Percentiles rank a stretch among this genome's conserved stretches.
These are phyloP conservation scores for Starmerella floricola DNA, from an alignment of 805 yeast genomes.

Conservation along the genomic window DNA sequence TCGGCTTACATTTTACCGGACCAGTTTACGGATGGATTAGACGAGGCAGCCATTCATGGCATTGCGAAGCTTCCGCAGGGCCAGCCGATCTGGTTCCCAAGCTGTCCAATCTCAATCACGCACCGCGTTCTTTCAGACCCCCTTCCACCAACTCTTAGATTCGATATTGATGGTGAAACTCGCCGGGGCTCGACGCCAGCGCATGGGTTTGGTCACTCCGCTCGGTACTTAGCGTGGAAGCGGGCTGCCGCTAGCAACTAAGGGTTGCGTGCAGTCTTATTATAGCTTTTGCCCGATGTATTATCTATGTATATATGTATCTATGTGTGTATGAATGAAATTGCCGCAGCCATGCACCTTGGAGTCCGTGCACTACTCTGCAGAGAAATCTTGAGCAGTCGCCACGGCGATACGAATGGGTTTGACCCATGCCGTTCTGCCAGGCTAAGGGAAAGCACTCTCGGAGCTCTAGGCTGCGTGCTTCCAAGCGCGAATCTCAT, in stretches of 20 bases:
- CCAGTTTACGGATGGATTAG: constrained; percentile 17
- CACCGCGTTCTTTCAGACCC: constrained; percentile 23
- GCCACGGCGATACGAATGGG: too few relatives aligned
- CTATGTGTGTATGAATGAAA: too few relatives aligned
- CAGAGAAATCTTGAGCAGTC: too few relatives aligned
- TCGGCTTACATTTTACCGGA: constrained; percentile 24
- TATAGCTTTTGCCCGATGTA: neutral
- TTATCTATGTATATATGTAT: too few relatives aligned
- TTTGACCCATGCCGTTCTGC: too few relatives aligned
- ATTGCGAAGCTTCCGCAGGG: constrained; percentile 22
- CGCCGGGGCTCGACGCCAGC: constrained; percentile 24
- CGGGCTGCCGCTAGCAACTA: constrained; percentile 29
- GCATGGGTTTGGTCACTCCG: constrained; percentile 53
- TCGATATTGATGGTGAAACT: constrained; percentile 23
- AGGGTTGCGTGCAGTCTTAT: neutral
- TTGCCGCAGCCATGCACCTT: too few relatives aligned
- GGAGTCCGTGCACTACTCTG: too few relatives aligned
- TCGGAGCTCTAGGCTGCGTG: too few relatives aligned
- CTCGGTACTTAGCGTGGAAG: constrained; percentile 58
- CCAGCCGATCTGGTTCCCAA: constrained; percentile 24
- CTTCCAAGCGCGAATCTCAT: too few relatives aligned
- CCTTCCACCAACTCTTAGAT: constrained; percentile 18
- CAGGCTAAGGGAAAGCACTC: too few relatives aligned
- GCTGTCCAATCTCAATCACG: constrained; percentile 23
- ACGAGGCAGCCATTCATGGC: constrained; percentile 12